Percentiles rank a stretch among this genome's conserved stretches.
These are phyloP conservation scores for Zygnema circumcarinatum DNA, from an alignment of 139 green algal species.

Conservation along the genomic window DNA sequence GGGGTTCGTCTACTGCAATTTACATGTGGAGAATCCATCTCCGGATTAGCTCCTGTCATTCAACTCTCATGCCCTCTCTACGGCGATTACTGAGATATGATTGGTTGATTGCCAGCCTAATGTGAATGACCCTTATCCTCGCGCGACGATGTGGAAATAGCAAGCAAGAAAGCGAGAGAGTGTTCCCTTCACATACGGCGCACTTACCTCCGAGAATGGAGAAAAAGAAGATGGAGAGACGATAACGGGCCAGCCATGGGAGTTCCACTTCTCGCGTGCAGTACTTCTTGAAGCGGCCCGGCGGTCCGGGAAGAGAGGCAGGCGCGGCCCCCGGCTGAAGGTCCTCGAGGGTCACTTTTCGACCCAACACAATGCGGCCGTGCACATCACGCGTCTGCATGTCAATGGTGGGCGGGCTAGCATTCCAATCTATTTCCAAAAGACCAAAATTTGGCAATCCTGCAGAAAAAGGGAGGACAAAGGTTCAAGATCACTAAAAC, in stretches of 20 bases:
- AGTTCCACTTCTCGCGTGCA: conserved; percentile 26
- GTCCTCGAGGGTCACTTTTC: conserved; percentile 5
- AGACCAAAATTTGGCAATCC: conserved; percentile 28
- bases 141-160: too few species aligned
- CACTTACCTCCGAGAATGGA: conserved; percentile 1
- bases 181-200: not conserved
- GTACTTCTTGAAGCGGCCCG: not conserved
- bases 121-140: not conserved
- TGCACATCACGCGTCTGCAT: conserved; percentile 8
- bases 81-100: not conserved
- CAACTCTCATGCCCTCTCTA: not conserved
- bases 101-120: not conserved
- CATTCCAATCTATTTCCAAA: conserved; percentile 8
- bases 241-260: conserved; percentile 1
- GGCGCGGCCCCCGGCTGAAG: not conserved
- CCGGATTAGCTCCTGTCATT: not conserved
- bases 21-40: not conserved
- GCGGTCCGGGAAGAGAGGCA: not conserved
- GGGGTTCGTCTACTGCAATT: too few species aligned
- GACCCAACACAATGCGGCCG: not conserved
- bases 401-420: not conserved
- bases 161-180: too few species aligned
- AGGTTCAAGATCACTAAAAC: not conserved
- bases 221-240: not conserved
- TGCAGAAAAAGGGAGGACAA: not conserved